These are phyloP conservation scores for Cynara cardunculus DNA, from an alignment of 129 eudicot species.

Conservation along the genomic window DNA sequence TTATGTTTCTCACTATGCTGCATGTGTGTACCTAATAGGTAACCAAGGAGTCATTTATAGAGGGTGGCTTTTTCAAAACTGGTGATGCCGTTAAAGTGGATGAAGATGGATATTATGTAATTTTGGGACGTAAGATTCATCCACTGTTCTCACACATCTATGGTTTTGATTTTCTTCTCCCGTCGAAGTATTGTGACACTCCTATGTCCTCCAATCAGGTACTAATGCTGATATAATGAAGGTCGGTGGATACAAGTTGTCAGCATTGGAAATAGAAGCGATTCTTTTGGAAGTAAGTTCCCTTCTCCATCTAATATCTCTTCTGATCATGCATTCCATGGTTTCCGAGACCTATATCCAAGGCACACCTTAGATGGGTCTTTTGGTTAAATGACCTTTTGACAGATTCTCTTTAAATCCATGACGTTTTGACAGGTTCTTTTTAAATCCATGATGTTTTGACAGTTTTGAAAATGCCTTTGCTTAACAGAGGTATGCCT, in stretches of 20 bases:
- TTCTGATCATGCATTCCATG: not conserved
- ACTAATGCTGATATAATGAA: conserved; percentile 98
- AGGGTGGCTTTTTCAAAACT: conserved; percentile 83
- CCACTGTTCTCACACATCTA: not conserved
- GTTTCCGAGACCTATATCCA: not conserved
- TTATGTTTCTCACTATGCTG: not conserved
- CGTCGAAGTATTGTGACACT: not conserved
- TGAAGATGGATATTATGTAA: conserved; percentile 92
- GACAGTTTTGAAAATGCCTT: not conserved
- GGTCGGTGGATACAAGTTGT: conserved; percentile 96
- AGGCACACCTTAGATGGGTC: not conserved
- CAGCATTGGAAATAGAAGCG: conserved; percentile 97
- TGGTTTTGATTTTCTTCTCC: not conserved
- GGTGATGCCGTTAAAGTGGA: conserved; percentile 91
- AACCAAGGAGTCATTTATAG: conserved; percentile 77
- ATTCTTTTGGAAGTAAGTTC: conserved; percentile 73
- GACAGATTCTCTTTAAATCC: not conserved
- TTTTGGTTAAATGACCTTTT: not conserved
- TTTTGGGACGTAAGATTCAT: conserved; percentile 83
- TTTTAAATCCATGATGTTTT: too few species aligned
- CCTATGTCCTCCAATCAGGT: conserved; percentile 44
- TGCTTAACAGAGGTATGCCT: not conserved
- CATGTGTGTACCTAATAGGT: conserved; percentile 43
- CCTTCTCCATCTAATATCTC: not conserved
- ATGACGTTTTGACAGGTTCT: not conserved